phyloP scores from a whole-genome alignment of 805 yeast genomes.

The Blastobotrys parvus region DNA sequence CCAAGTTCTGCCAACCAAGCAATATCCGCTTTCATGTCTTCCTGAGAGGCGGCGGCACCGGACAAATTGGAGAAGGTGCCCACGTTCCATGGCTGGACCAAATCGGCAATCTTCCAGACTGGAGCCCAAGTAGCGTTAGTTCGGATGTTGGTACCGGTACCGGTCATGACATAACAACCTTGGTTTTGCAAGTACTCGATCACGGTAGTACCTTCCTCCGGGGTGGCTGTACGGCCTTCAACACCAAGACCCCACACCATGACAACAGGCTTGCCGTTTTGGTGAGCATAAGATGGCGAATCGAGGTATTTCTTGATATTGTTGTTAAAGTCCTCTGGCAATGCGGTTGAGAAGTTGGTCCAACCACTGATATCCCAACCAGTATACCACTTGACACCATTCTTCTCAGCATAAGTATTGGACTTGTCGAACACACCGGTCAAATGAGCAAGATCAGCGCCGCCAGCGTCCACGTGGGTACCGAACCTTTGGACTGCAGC shows the following conservation, averaged over 20 bases:
- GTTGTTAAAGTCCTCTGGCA: background rate
- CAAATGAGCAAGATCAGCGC: background rate
- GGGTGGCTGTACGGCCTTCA: background rate
- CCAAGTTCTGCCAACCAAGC: background rate
- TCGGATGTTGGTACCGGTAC: too few species aligned
- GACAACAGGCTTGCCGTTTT: slow-evolving; percentile 2
- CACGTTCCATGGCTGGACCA: slow-evolving; percentile 2
- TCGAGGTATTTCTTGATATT: background rate
- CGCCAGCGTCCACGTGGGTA: background rate
- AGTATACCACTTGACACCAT: background rate
- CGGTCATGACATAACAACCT: slow-evolving; percentile 1
- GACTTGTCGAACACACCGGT: background rate
- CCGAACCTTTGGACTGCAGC: slow-evolving; percentile 3
- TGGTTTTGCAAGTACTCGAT: slow-evolving; percentile 1
- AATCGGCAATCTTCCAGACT: background rate
- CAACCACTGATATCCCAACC: slow-evolving; percentile 5
- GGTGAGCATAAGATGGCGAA: background rate
- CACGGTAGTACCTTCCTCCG: background rate
- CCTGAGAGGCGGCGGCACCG: background rate
- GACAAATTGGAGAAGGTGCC: background rate
- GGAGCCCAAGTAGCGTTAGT: too few species aligned
- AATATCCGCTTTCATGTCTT: background rate
- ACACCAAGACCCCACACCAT: slow-evolving; percentile 2
- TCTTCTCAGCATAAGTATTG: background rate
- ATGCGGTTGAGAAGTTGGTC: slow-evolving; percentile 3